phyloP scores from a whole-genome alignment of 2,329 filamentous ascomycete genomes.

The Sarocladium strictum region DNA sequence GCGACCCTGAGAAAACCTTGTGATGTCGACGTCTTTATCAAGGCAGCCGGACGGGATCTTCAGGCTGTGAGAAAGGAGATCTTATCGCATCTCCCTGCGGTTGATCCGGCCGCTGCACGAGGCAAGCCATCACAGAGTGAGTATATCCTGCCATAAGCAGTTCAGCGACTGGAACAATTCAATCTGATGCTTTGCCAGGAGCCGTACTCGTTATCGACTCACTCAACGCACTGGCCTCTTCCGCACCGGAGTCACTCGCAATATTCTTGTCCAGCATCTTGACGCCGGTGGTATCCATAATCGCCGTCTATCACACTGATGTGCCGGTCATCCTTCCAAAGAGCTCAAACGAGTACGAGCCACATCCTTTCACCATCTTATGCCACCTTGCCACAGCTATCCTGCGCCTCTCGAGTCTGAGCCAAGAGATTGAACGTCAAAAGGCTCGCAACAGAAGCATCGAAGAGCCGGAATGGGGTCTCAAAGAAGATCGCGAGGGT shows the following conservation, averaged over 20 bases:
- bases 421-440: conserved; percentile 68
- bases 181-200: conserved; percentile 36
- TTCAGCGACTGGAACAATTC: neutral
- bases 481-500: conserved; percentile 73
- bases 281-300: conserved; percentile 61
- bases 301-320: conserved; percentile 80
- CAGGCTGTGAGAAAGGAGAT: conserved; percentile 55
- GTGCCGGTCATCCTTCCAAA: conserved; percentile 51
- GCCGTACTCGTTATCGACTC: conserved; percentile 75
- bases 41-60: conserved; percentile 53
- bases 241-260: conserved; percentile 51
- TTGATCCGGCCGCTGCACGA: conserved; percentile 29
- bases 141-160: conserved; percentile 14
- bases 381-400: conserved; percentile 86
- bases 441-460: conserved; percentile 71
- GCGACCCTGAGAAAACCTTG: conserved; percentile 61
- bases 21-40: conserved; percentile 62
- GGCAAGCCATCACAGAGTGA: conserved; percentile 37
- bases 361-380: conserved; percentile 65
- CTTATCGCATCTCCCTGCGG: conserved; percentile 38
- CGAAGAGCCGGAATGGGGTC: conserved; percentile 70
- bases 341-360: conserved; percentile 50
- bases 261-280: conserved; percentile 66
- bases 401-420: conserved; percentile 64
- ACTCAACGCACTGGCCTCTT: conserved; percentile 59